These are phyloP conservation scores for Fraxinus dipetala DNA, from an alignment of 305 asterid genomes.

Conservation along the genomic window DNA sequence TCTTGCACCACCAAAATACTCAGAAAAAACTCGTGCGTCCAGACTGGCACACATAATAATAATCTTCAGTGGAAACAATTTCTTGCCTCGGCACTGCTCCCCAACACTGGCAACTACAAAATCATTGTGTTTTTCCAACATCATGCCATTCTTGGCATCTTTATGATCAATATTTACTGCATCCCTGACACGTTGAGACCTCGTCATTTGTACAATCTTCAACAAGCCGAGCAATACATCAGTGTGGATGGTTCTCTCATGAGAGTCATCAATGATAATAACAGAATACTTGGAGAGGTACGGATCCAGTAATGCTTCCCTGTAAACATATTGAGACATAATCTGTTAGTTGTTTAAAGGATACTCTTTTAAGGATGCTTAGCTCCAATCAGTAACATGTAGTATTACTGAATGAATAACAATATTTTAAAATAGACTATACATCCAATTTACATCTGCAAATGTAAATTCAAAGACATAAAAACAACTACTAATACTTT, in stretches of 20 bases:
- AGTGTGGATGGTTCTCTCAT: constrained; percentile 92
- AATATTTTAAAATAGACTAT: neutral
- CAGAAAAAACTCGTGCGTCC: constrained; percentile 75
- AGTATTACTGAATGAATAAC: neutral
- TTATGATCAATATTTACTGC: constrained; percentile 26
- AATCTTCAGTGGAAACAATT: constrained; percentile 62
- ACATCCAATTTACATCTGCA: neutral
- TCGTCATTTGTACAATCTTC: constrained; percentile 71
- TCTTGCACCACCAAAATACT: constrained; percentile 84
- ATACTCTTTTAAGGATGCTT: constrained; percentile 8
- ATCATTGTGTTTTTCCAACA: constrained; percentile 31
- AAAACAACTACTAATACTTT: neutral
- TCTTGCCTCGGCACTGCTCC: constrained; percentile 42
- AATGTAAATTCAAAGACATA: neutral
- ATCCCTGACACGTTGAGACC: constrained; percentile 48
- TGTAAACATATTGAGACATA: constrained; percentile 33
- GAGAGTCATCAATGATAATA: constrained; percentile 92
- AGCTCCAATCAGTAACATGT: constrained; percentile 9
- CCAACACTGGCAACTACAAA: constrained; percentile 28
- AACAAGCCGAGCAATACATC: constrained; percentile 89
- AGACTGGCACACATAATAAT: constrained; percentile 93
- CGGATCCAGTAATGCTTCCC: constrained; percentile 90
- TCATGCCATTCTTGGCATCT: constrained; percentile 31
- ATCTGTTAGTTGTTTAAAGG: constrained; percentile 6
- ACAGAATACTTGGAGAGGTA: constrained; percentile 82